Evolutionary conservation across 2,329 filamentous ascomycete genomes (phyloP).

Genomic region (Xylariaceae sp.): DNA sequence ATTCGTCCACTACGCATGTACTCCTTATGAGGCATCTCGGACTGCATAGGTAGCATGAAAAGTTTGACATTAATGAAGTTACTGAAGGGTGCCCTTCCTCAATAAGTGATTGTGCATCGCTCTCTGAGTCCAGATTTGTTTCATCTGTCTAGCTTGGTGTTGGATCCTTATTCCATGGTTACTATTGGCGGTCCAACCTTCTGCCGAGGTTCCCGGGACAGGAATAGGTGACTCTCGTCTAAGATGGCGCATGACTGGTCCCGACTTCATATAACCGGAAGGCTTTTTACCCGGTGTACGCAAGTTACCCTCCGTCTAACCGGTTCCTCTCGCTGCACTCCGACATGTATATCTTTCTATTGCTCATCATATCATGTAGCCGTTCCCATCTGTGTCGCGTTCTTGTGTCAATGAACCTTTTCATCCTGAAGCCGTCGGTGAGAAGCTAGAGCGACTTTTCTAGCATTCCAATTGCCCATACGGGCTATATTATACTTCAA

Average conservation of each 20-base stretch:
- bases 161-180: too few species aligned
- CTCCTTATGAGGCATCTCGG: constrained; percentile 25
- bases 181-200: background rate
- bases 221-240: background rate
- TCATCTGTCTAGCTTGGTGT: too few species aligned
- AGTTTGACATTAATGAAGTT: constrained; percentile 10
- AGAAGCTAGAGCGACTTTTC: too few species aligned
- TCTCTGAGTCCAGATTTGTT: too few species aligned
- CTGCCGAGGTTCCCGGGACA: constrained; percentile 5
- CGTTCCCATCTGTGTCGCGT: too few species aligned
- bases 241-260: constrained; percentile 1
- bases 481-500: too few species aligned
- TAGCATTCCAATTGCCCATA: too few species aligned
- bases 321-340: background rate
- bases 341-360: background rate
- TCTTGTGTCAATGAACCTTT: too few species aligned
- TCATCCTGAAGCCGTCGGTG: too few species aligned
- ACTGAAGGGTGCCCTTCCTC: background rate
- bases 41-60: constrained; percentile 25
- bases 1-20: constrained; percentile 12
- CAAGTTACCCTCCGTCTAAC: constrained; percentile 12
- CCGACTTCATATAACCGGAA: constrained; percentile 9
- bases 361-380: constrained; percentile 1
- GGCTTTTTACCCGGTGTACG: constrained; percentile 15
- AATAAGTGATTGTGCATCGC: too few species aligned